Evolutionary conservation across 1,139 yeast genomes (phyloP).

Genomic region (Lipomyces yarrowii): DNA sequence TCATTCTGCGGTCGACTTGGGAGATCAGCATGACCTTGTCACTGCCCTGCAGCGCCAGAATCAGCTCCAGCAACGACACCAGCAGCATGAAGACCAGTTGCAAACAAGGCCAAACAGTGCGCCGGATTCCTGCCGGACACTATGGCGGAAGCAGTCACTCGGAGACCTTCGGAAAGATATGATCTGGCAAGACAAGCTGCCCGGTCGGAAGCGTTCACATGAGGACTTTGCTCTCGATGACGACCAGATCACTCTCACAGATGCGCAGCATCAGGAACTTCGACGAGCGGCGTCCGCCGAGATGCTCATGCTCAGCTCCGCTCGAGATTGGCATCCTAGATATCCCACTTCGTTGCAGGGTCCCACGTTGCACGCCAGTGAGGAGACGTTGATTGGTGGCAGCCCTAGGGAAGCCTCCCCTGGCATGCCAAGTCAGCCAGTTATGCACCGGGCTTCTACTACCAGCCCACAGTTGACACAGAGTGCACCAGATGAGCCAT

Average conservation of each 20-base stretch:
- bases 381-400: not conserved
- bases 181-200: not conserved
- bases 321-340: not conserved
- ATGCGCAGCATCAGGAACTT: not conserved
- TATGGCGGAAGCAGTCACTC: not conserved
- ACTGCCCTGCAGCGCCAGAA: not conserved
- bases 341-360: not conserved
- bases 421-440: not conserved
- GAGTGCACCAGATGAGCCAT: not conserved
- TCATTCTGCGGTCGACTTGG: not conserved
- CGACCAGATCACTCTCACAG: not conserved
- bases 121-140: not conserved
- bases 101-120: not conserved
- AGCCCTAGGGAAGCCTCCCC: not conserved
- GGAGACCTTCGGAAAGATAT: not conserved
- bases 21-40: slow-evolving; percentile 2
- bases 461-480: not conserved
- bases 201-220: slow-evolving; percentile 4
- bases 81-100: not conserved
- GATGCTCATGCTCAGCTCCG: not conserved
- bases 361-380: not conserved
- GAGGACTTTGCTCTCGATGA: slow-evolving; percentile 2
- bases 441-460: not conserved
- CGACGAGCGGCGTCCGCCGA: not conserved
- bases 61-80: not conserved